Evolutionary conservation across 2,329 filamentous ascomycete species (phyloP).

Genomic region (Xylariaceae sp.): DNA sequence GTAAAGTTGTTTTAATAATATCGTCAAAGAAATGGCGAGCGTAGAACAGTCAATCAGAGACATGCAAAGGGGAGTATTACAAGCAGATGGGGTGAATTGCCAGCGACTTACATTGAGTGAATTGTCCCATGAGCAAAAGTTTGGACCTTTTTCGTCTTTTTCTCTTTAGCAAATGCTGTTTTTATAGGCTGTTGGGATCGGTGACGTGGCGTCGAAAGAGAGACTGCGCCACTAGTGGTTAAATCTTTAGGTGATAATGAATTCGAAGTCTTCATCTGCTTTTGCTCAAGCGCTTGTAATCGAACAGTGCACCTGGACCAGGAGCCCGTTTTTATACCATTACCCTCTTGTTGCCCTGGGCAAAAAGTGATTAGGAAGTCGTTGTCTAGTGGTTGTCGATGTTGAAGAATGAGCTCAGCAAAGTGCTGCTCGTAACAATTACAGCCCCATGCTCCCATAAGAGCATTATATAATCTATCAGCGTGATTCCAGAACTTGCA

Average conservation of each 20-base stretch:
- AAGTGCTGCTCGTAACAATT: constrained; percentile 30
- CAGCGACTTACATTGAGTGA: constrained; percentile 1
- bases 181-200: not conserved
- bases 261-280: not conserved
- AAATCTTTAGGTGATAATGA: too few relatives aligned
- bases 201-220: not conserved
- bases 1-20: too few relatives aligned
- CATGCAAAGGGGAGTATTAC: too few relatives aligned
- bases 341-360: not conserved
- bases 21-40: too few relatives aligned
- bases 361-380: not conserved
- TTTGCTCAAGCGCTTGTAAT: not conserved
- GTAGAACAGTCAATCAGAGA: too few relatives aligned
- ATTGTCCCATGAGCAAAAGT: not conserved
- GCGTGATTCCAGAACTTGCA: constrained; percentile 38
- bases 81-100: too few relatives aligned
- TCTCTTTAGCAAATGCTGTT: not conserved
- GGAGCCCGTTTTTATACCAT: not conserved
- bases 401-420: constrained; percentile 32
- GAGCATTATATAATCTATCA: constrained; percentile 29
- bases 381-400: constrained; percentile 4
- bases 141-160: not conserved
- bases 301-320: not conserved
- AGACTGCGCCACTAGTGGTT: not conserved
- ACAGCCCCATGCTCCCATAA: constrained; percentile 34